These are phyloP conservation scores for Endocalyx cinctus DNA, from an alignment of 2,329 filamentous ascomycete species.

Conservation along the genomic window DNA sequence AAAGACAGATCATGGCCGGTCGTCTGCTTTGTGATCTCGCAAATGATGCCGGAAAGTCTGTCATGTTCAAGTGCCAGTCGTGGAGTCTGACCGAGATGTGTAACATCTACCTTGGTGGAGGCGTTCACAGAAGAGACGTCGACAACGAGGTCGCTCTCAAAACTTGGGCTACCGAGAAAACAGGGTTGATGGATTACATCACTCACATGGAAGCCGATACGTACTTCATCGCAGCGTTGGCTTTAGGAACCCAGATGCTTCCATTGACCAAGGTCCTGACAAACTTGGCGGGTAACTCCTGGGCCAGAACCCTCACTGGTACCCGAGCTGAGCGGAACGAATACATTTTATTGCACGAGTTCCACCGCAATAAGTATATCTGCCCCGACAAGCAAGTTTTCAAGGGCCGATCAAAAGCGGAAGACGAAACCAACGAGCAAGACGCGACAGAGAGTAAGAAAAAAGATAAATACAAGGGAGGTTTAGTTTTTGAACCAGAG, in stretches of 20 bases:
- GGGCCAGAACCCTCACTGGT: slow-evolving; percentile 91
- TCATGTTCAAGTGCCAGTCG: slow-evolving; percentile 95
- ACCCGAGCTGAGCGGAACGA: slow-evolving; percentile 97
- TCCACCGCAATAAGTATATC: slow-evolving; percentile 94
- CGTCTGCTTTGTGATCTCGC: slow-evolving; percentile 88
- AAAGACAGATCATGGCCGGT: slow-evolving; percentile 83
- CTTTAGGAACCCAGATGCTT: slow-evolving; percentile 83
- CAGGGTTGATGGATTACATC: slow-evolving; percentile 88
- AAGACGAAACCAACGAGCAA: slow-evolving; percentile 67
- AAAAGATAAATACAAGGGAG: slow-evolving; percentile 99
- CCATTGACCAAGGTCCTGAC: slow-evolving; percentile 93
- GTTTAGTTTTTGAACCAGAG: slow-evolving; percentile 96
- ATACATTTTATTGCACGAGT: slow-evolving; percentile 97
- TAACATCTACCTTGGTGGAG: slow-evolving; percentile 74
- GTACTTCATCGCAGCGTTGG: slow-evolving; percentile 89
- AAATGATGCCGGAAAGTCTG: slow-evolving; percentile 94
- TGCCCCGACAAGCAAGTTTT: slow-evolving; percentile 91
- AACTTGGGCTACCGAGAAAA: slow-evolving; percentile 77
- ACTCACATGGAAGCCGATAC: slow-evolving; percentile 94
- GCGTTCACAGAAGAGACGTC: slow-evolving; percentile 71
- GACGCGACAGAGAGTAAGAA: slow-evolving; percentile 77
- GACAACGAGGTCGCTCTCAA: slow-evolving; percentile 85
- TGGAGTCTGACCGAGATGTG: slow-evolving; percentile 99
- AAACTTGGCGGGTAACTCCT: slow-evolving; percentile 95
- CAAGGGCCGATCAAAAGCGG: slow-evolving; percentile 66